Percentiles rank a stretch among this genome's conserved stretches.
Conservation (phyloP, 768 basidiomycete species). For the Boletus insuetus region DNA sequence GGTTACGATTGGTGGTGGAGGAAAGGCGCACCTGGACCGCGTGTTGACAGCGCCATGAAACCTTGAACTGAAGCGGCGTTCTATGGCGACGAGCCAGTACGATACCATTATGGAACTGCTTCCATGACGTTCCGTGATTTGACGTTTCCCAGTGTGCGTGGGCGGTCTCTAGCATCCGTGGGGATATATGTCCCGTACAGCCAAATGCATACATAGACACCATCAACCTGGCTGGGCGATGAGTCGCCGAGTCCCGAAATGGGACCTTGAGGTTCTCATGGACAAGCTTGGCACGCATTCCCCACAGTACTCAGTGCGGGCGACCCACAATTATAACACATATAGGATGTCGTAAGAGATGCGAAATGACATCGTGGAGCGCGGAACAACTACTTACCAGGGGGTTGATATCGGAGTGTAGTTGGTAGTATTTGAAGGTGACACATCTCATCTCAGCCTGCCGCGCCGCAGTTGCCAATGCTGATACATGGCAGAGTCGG, state of each 20-base stretch:
- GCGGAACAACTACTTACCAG: conserved; percentile 12
- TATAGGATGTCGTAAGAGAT: conserved; percentile 20
- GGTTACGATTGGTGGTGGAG: conserved; percentile 21
- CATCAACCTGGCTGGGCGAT: conserved; percentile 6
- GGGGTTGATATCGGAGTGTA: conserved; percentile 7
- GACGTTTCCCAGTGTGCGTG: conserved; percentile 18
- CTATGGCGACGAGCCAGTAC: conserved; percentile 28
- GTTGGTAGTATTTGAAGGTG: conserved; percentile 11
- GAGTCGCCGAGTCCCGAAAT: conserved; percentile 15
- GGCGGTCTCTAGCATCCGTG: conserved; percentile 19
- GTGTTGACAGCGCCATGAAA: conserved; percentile 35
- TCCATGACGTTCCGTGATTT: conserved; percentile 28
- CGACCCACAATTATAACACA: conserved; percentile 7
- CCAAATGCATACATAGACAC: conserved; percentile 2
- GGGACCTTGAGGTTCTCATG: conserved; percentile 16
- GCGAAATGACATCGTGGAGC: conserved; percentile 19
- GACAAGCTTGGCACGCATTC: conserved; percentile 5
- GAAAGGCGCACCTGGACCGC: conserved; percentile 31
- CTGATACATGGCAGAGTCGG: conserved; percentile 4
- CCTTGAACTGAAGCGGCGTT: conserved; percentile 32
- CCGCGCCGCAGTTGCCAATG: conserved; percentile 15
- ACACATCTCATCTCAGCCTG: conserved; percentile 21
- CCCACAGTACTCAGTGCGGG: conserved; percentile 15
- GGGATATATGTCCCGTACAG: conserved; percentile 4
- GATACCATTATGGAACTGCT: conserved; percentile 27